Evolutionary conservation across 345 rosid species (phyloP), one percentile per base, ranked within the genome.

Genomic region (Abelmoschus esculentus): DNA sequence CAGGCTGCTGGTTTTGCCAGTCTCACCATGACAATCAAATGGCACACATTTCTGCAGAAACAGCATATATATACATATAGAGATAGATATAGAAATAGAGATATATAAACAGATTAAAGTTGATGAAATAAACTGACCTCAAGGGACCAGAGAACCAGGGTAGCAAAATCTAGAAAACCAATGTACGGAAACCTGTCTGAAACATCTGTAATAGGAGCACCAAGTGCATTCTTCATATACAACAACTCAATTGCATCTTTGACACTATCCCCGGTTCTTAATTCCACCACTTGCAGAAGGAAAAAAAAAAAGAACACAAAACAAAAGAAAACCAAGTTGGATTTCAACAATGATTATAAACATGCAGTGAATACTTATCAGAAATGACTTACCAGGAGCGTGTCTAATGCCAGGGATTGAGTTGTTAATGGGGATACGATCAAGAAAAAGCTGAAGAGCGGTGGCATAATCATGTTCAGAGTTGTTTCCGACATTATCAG

Each of bases 161-260:
- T 68, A 4, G 79, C 64, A 38, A 85, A 73, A 73, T 80, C 82
- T 3, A 81, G 67, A 68, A 77, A 79, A 32, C 89, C 84, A 52
- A 85, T 75, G 55, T 80, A 79, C 5, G 75, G 70, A 40, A 73
- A 55, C 70, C 85, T 77, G 40, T 75, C 76, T 38, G 70, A 22
- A 70, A 54, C 60, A 58, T 84, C 84, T 34, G 79, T 71, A 70
- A 82, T 82, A 8, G 80, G 81, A 69, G 85, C 87, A 53, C 81
- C 84, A 13, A 12, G 28, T 50, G 71, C 74, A 60, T 81, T 76
- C 70, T 78, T 78, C 63, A 76, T 67, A 26, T 74, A 74, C 79
- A 84, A 58, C 32, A 78, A 44, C 15, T 70, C 70, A 18, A 74
- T 78, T 19, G 80, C 77, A 53, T 81, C 83, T 36, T 72, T 70